Base-by-base conservation (phyloP, 2,329 filamentous ascomycete genomes). In the Cercospora citrullina region DNA sequence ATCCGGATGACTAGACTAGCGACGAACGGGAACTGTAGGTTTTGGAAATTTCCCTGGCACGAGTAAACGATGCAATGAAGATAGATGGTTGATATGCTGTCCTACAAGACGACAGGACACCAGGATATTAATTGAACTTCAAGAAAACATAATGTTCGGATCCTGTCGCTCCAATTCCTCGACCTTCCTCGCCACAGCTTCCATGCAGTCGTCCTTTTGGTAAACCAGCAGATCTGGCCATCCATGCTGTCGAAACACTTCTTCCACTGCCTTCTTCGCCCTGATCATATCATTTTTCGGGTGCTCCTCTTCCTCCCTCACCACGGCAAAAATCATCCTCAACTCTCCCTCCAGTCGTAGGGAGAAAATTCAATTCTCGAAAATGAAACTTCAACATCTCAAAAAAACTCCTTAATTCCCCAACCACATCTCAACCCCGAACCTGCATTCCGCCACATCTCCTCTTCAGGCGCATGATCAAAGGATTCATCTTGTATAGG, bases 1-100 rank as follows among this genome's bases (percentile, higher is more conserved):
- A 93, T 79, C 94, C 94, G 0, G 91, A 97, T 76, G 92, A 96
- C 79, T 97, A 39, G 36, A 8, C 5, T n/a, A 39, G 36, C 36
- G 5, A 39, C 6, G 14, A 39, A 39, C 36, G 6, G 3, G 6
- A 39, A n/a, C 16, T 39, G 14, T 39, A 16, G 36, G 14, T 5
- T 7, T 39, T 39, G 36, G 36, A n/a, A 39, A 39, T 16, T n/a
- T 6, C 14, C 33, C 36, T 8, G 36, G 36, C 36, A 39, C 36
- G 36, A 39, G 36, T 39, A 39, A 39, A 39, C 6, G 36, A 39
- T 39, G 36, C 36, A n/a, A 39, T n/a, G 36, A 39, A 39, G 36
- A 39, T n/a, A 39, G 36, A 39, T 39, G 36, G n/a, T 39, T 39
- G 36, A 39, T 14, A 5, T n/a, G 36, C 7, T 39, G 36, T 39